phyloP scores from a whole-genome alignment of 345 rosid genomes.

The Leavenworthia alabamica region DNA sequence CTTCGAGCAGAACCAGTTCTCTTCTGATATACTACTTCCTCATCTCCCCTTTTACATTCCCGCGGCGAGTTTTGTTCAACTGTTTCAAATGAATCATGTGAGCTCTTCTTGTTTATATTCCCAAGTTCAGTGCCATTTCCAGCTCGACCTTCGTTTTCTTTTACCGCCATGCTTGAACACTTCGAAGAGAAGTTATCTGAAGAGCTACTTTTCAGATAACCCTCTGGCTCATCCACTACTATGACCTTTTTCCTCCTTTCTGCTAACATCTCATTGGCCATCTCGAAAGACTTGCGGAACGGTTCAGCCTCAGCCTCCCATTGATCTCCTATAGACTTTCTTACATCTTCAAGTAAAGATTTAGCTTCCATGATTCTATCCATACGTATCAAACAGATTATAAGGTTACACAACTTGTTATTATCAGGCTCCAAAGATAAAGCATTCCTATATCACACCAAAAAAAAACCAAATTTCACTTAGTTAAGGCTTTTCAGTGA shows the following conservation, averaged over 20 bases:
- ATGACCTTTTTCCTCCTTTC: conserved; percentile 34
- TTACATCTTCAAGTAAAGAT: conserved; percentile 47
- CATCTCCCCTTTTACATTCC: conserved; percentile 2
- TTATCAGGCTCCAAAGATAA: conserved; percentile 52
- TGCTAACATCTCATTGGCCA: conserved; percentile 45
- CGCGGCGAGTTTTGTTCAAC: conserved; percentile 1
- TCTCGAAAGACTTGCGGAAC: conserved; percentile 47
- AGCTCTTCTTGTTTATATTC: not conserved
- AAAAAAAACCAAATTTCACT: not conserved
- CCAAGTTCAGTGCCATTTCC: not conserved
- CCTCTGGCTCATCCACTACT: not conserved
- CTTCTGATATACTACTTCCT: conserved; percentile 19
- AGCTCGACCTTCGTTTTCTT: not conserved
- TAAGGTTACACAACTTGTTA: conserved; percentile 72
- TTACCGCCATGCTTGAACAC: not conserved
- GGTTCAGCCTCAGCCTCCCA: conserved; percentile 48
- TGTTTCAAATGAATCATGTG: not conserved
- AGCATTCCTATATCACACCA: conserved; percentile 51
- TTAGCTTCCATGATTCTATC: conserved; percentile 61
- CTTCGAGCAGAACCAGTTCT: conserved; percentile 19
- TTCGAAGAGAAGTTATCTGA: conserved; percentile 17
- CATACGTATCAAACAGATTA: conserved; percentile 64
- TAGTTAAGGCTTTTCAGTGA: not conserved
- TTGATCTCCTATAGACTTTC: conserved; percentile 27
- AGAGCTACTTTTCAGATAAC: not conserved